Evolutionary conservation across 2,329 filamentous ascomycete genomes (phyloP).

Genomic region (Mycosphaerella sp.): DNA sequence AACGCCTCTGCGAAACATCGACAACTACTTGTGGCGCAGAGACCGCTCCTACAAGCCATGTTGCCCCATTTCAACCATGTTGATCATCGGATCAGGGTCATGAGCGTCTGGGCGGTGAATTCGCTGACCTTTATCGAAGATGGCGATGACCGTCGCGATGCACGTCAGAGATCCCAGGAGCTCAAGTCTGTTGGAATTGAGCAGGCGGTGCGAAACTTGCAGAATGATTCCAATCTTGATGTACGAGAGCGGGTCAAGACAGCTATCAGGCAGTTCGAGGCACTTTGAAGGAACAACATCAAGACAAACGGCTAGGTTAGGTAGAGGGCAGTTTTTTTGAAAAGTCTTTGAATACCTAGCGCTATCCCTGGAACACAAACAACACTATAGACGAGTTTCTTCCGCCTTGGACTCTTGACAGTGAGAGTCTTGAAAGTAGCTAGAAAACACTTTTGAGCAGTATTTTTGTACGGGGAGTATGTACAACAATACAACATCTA

Average conservation of each 20-base stretch:
- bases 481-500: too few species aligned
- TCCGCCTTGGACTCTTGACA: too few species aligned
- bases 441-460: too few species aligned
- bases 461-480: too few species aligned
- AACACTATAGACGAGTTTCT: too few species aligned
- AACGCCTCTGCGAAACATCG: conserved; percentile 73
- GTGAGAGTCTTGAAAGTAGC: too few species aligned
- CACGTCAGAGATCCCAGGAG: conserved; percentile 59
- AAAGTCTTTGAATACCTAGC: neutral
- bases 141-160: conserved; percentile 57
- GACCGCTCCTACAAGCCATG: conserved; percentile 65
- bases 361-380: neutral
- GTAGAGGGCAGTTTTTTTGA: neutral
- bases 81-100: conserved; percentile 65
- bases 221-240: conserved; percentile 65
- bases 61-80: conserved; percentile 67
- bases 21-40: conserved; percentile 69
- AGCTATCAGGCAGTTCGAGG: conserved; percentile 62
- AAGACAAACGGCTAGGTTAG: neutral
- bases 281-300: conserved; percentile 26
- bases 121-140: conserved; percentile 84
- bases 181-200: conserved; percentile 57
- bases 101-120: conserved; percentile 74
- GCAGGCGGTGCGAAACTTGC: conserved; percentile 27
- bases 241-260: conserved; percentile 78